A percentile compares a stretch with the other conserved stretches of the same genome.
Conservation (phyloP, 768 basidiomycete species). For the Roridomyces roridus region DNA sequence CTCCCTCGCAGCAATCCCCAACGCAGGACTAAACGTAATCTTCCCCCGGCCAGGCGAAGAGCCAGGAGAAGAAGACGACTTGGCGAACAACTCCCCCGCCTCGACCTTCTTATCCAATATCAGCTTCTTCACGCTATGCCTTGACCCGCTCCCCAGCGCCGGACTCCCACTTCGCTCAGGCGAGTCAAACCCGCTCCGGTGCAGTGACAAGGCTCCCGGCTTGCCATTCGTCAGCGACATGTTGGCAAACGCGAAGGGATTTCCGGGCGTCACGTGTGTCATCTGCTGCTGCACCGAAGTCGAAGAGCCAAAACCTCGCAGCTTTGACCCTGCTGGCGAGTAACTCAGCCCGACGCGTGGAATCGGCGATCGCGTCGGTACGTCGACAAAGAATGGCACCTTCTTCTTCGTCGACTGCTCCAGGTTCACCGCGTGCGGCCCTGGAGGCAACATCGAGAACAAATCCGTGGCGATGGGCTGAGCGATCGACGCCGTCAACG, state of each 20-base stretch:
- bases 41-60: slow-evolving; percentile 48
- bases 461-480: slow-evolving; percentile 80
- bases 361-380: slow-evolving; percentile 73
- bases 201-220: slow-evolving; percentile 56
- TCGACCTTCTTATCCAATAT: slow-evolving; percentile 87
- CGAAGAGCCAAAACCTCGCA: slow-evolving; percentile 72
- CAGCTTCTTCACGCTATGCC: slow-evolving; percentile 92
- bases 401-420: slow-evolving; percentile 78
- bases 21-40: slow-evolving; percentile 75
- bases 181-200: slow-evolving; percentile 41
- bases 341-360: slow-evolving; percentile 72
- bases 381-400: slow-evolving; percentile 75
- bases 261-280: slow-evolving; percentile 42
- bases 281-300: slow-evolving; percentile 35
- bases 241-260: slow-evolving; percentile 40
- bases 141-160: slow-evolving; percentile 68
- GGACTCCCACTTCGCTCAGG: slow-evolving; percentile 72
- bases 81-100: slow-evolving; percentile 69
- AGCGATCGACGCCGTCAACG: slow-evolving; percentile 85
- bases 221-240: slow-evolving; percentile 62
- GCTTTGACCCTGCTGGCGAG: slow-evolving; percentile 68
- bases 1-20: slow-evolving; percentile 78
- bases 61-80: slow-evolving; percentile 49
- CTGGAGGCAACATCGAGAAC: slow-evolving; percentile 76
- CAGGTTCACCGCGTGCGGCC: slow-evolving; percentile 65